Evolutionary conservation across 805 yeast species (phyloP).

Genomic region (Spathaspora hagerdaliae): DNA sequence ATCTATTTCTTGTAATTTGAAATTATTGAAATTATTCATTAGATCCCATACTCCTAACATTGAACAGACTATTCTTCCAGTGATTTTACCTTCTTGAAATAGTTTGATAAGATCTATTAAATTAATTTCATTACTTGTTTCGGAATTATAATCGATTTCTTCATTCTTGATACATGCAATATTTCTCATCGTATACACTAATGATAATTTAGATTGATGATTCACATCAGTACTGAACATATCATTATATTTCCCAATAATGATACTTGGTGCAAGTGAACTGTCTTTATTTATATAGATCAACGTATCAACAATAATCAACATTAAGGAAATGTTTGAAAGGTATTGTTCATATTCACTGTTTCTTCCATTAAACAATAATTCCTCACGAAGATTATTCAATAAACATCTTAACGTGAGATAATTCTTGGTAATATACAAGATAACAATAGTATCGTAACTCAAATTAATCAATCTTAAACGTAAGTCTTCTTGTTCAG

Average conservation of each 20-base stretch:
- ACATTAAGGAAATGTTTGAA: slow-evolving; percentile 19
- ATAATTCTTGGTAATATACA: slow-evolving; percentile 27
- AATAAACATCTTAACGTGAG: slow-evolving; percentile 23
- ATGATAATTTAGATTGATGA: background rate
- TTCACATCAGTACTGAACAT: background rate
- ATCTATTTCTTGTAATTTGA: slow-evolving; percentile 4
- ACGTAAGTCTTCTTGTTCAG: slow-evolving; percentile 4
- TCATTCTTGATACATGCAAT: background rate
- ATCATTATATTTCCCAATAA: background rate
- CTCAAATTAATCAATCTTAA: slow-evolving; percentile 24
- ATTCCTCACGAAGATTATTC: slow-evolving; percentile 17
- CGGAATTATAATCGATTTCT: background rate
- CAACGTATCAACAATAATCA: slow-evolving; percentile 11
- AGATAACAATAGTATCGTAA: slow-evolving; percentile 27
- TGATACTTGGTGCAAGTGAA: background rate
- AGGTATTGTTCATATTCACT: slow-evolving; percentile 9
- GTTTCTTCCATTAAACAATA: slow-evolving; percentile 1
- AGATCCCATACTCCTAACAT: slow-evolving; percentile 36
- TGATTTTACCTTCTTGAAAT: slow-evolving; percentile 11
- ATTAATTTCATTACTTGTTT: background rate
- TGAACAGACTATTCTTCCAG: slow-evolving; percentile 31
- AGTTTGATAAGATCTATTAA: background rate
- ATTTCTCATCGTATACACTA: background rate
- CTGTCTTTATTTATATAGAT: background rate
- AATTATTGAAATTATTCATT: slow-evolving; percentile 11